These are phyloP conservation scores for Citrus hindsii DNA, from an alignment of 345 rosid species.

Conservation along the genomic window DNA sequence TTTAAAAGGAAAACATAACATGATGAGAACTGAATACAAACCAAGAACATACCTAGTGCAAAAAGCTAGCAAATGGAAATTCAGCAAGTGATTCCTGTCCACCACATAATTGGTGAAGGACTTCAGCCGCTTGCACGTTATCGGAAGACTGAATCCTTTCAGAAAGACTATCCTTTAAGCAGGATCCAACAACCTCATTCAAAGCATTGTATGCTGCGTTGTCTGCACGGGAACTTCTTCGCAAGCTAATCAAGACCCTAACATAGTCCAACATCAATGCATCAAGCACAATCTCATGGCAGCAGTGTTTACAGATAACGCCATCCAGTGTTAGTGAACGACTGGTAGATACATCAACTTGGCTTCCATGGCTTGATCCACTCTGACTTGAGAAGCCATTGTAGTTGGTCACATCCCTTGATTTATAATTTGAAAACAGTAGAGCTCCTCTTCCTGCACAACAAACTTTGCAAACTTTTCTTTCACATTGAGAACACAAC, in stretches of 20 bases:
- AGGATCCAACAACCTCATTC: conserved; percentile 56
- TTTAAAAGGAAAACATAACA: neutral
- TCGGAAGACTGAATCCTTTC: conserved; percentile 39
- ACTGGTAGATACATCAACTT: conserved; percentile 48
- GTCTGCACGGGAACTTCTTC: conserved; percentile 74
- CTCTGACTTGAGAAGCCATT: conserved; percentile 44
- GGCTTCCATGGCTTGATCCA: conserved; percentile 61
- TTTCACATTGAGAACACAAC: conserved; percentile 65
- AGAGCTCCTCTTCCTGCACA: conserved; percentile 94
- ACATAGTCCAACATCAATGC: conserved; percentile 80
- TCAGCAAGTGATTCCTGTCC: conserved; percentile 86
- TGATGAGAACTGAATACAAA: neutral
- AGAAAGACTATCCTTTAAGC: conserved; percentile 32
- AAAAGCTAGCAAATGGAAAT: conserved; percentile 85
- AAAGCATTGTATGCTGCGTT: conserved; percentile 65
- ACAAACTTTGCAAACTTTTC: conserved; percentile 77
- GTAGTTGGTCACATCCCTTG: conserved; percentile 43
- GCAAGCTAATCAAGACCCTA: conserved; percentile 77
- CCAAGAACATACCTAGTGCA: conserved; percentile 56
- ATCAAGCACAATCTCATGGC: conserved; percentile 65
- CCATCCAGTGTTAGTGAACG: conserved; percentile 50
- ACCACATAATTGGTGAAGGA: conserved; percentile 40
- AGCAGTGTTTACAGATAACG: conserved; percentile 73
- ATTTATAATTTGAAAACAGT: conserved; percentile 46
- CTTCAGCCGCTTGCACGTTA: conserved; percentile 24